Percentiles rank a stretch among this genome's conserved stretches.
phyloP scores from a whole-genome alignment of 768 basidiomycete genomes.

The Lentinula raphanica region DNA sequence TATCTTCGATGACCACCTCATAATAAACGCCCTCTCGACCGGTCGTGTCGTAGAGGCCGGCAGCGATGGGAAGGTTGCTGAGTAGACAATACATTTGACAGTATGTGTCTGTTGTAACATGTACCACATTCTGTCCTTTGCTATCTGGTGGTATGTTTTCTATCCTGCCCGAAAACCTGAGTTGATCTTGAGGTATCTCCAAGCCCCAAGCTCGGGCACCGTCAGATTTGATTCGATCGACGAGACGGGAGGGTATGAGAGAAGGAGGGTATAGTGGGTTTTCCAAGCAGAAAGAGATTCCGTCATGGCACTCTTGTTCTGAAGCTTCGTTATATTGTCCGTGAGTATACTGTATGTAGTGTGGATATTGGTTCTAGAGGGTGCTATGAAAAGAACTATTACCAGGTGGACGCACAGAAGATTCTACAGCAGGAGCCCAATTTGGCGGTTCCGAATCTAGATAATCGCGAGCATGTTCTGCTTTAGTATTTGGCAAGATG shows the following conservation, averaged over 20 bases:
- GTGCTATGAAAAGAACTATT: neutral
- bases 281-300: slow-evolving; percentile 42
- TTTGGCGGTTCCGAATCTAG: slow-evolving; percentile 32
- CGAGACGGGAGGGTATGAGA: slow-evolving; percentile 44
- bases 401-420: slow-evolving; percentile 27
- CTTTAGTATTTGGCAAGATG: neutral
- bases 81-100: slow-evolving; percentile 52
- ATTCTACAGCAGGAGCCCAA: slow-evolving; percentile 59
- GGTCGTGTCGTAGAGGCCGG: slow-evolving; percentile 53
- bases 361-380: neutral
- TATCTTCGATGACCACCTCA: slow-evolving; percentile 50
- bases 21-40: slow-evolving; percentile 58
- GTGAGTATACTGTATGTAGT: neutral
- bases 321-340: slow-evolving; percentile 55
- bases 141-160: slow-evolving; percentile 25
- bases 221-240: slow-evolving; percentile 44
- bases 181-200: slow-evolving; percentile 24
- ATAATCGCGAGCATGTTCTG: neutral
- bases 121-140: slow-evolving; percentile 30
- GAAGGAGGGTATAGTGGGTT: slow-evolving; percentile 35
- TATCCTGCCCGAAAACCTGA: slow-evolving; percentile 43
- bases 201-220: slow-evolving; percentile 54
- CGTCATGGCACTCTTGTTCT: slow-evolving; percentile 47
- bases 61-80: slow-evolving; percentile 56
- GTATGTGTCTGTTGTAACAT: slow-evolving; percentile 32